These are phyloP conservation scores for Talaromyces trachyspermus DNA, from an alignment of 495 filamentous ascomycete species.

Conservation along the genomic window DNA sequence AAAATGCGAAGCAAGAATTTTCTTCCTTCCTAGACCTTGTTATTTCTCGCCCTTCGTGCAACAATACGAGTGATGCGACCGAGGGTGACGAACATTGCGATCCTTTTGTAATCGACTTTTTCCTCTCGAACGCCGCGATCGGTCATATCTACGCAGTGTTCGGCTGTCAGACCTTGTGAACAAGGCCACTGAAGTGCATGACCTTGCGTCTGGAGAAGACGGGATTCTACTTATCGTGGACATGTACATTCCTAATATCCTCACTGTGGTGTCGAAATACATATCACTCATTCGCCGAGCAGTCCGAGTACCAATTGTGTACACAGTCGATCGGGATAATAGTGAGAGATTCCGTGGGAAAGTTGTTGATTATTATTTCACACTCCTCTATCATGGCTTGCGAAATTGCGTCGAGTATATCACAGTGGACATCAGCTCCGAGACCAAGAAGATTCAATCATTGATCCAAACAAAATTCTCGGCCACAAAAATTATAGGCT, in stretches of 20 bases:
- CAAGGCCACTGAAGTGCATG: conserved; percentile 47
- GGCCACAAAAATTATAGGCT: conserved; percentile 63
- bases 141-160: conserved; percentile 24
- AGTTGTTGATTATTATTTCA: conserved; percentile 27
- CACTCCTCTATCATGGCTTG: conserved; percentile 54
- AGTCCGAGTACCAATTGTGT: conserved; percentile 59
- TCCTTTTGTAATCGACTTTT: not conserved
- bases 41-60: not conserved
- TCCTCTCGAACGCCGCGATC: not conserved
- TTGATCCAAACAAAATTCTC: conserved; percentile 48
- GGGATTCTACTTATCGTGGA: conserved; percentile 65
- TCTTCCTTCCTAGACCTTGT: not conserved
- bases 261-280: conserved; percentile 33
- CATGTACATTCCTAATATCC: conserved; percentile 43
- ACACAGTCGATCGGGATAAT: conserved; percentile 62
- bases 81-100: not conserved
- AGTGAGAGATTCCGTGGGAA: conserved; percentile 35
- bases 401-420: conserved; percentile 70
- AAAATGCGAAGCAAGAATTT: not conserved
- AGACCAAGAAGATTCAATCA: conserved; percentile 28
- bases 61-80: not conserved
- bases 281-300: conserved; percentile 44
- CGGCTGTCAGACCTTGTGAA: conserved; percentile 53
- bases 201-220: conserved; percentile 63
- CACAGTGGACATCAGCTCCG: conserved; percentile 53